Percentiles rank a stretch among this genome's conserved stretches.
These are phyloP conservation scores for Trichoderma afroharzianum DNA, from an alignment of 2,329 filamentous ascomycete species.

Conservation along the genomic window DNA sequence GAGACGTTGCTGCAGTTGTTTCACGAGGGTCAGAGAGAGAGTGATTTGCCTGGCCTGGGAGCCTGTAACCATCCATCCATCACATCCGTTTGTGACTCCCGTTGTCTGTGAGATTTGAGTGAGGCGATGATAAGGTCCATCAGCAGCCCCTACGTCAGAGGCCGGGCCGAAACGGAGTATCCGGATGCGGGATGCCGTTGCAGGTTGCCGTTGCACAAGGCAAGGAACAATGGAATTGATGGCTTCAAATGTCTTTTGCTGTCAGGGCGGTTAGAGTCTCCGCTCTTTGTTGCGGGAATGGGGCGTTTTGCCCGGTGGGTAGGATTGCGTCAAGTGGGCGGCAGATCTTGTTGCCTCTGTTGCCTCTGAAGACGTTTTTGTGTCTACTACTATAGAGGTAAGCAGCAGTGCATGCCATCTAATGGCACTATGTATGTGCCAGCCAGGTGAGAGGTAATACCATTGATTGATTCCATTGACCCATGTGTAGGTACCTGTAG, in stretches of 20 bases:
- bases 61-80: neutral
- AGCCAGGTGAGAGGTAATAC: too few species aligned
- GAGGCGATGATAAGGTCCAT: neutral
- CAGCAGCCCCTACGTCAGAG: neutral
- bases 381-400: too few species aligned
- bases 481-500: neutral
- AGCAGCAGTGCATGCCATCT: neutral
- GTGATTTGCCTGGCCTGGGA: neutral
- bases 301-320: neutral
- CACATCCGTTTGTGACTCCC: neutral
- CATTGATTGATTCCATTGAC: too few species aligned
- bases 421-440: too few species aligned
- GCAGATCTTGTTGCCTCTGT: neutral
- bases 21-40: neutral
- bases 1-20: neutral
- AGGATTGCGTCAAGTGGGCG: slow-evolving; percentile 4
- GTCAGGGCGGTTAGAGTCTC: neutral
- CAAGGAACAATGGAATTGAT: neutral
- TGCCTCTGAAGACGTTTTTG: neutral
- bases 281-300: neutral
- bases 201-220: neutral
- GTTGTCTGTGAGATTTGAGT: too few species aligned
- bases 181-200: neutral
- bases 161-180: slow-evolving; percentile 11
- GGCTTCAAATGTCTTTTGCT: neutral